Base-by-base conservation (phyloP, 1,284 basidiomycete genomes). In the Waitea zeae region DNA sequence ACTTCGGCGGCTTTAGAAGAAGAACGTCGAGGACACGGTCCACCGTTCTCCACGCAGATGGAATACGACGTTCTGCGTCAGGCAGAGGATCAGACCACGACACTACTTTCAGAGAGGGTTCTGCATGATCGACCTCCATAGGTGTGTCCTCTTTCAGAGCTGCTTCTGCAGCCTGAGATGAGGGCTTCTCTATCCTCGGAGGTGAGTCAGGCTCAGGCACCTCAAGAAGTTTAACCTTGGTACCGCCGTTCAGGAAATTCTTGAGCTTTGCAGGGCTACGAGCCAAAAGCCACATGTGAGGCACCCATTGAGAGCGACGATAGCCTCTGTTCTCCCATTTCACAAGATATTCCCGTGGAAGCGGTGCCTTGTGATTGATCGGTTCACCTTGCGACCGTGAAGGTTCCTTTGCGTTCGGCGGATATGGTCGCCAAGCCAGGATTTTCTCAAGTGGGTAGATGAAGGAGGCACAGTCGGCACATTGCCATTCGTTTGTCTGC, bases 331-430 rank as follows among this genome's bases (percentile, higher is more conserved):
- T 70, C 4, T 57, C 53, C 81, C 84, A 95, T 50, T 95, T 95
- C 38, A 93, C 71, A 6, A 95, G 70, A 48, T 95, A 93, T 53
- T 92, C 86, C 37, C 88, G 62, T 14, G 82, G 81, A 11, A 89
- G 61, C 30, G 57, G 47, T 19, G 59, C 54, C 49, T 74, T 84
- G 51, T 63, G 62, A 44, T 71, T 57, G 1, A 68, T 61, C 14
- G 57, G 46, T 41, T 70, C 60, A 36, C 58, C 56, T 13, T 47
- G 41, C 9, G 54, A 45, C 20, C 49, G 53, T 20, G 56, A 42
- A 3, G 67, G 56, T 48, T 82, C 73, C 5, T 62, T 49, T 18
- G 70, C 73, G 40, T 65, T 62, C 1, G 64, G 51, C 18, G 81
- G 81, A 46, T 69, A 75, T 5, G 84, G 78, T 24, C 87, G 67